Conservation (phyloP, 345 rosid genomes). For the Populus alba region DNA sequence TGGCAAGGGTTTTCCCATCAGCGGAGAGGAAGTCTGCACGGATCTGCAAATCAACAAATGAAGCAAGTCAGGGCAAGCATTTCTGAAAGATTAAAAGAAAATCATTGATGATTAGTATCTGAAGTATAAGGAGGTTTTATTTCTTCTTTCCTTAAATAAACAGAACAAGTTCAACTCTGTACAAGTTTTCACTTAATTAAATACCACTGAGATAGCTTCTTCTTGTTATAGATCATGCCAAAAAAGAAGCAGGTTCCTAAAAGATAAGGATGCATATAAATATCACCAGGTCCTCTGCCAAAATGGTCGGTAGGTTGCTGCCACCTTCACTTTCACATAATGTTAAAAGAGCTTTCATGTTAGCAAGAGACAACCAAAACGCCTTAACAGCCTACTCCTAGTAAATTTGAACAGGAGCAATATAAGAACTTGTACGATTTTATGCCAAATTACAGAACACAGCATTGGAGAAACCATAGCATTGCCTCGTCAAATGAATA, state of each 20-base stretch:
- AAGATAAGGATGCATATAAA: not conserved
- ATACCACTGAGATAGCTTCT: not conserved
- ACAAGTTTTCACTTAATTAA: too few relatives aligned
- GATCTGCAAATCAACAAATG: conserved; percentile 48
- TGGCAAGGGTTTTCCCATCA: conserved; percentile 55
- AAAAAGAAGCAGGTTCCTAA: not conserved
- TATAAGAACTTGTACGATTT: too few relatives aligned
- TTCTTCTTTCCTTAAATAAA: not conserved
- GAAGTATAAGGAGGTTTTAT: not conserved
- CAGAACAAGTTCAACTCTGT: not conserved
- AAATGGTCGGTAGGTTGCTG: not conserved
- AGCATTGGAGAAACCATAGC: too few relatives aligned
- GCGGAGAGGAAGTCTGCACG: conserved; percentile 65
- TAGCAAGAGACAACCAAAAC: not conserved
- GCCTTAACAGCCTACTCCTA: not conserved
- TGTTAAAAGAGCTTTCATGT: not conserved
- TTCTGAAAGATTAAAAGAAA: not conserved
- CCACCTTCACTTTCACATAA: not conserved
- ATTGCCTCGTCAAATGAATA: too few relatives aligned
- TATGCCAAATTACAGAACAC: too few relatives aligned
- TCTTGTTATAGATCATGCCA: not conserved
- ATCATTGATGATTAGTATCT: not conserved
- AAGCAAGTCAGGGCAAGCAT: conserved; percentile 7
- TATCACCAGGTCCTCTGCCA: not conserved
- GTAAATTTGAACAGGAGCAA: not conserved